Conservation (phyloP, 129 eudicot species). For the Saposhnikovia divaricata region DNA sequence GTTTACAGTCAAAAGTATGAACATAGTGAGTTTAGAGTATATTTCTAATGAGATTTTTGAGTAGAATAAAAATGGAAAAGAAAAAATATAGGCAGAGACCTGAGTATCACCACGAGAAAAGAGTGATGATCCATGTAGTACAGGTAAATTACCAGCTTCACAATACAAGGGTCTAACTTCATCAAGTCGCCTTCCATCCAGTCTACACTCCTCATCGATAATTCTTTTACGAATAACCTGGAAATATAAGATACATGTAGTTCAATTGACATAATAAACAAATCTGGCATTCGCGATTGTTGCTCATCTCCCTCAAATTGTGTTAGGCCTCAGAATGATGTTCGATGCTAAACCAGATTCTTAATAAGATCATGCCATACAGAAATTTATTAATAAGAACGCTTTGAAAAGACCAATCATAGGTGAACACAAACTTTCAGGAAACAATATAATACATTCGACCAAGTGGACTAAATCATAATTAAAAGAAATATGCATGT, state of each 20-base stretch:
- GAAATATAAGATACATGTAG: neutral
- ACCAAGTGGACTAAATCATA: neutral
- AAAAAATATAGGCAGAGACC: conserved; percentile 27
- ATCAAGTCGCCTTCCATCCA: conserved; percentile 93
- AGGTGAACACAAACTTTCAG: neutral
- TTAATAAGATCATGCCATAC: neutral
- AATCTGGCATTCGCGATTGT: neutral
- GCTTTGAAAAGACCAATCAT: neutral
- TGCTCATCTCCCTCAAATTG: neutral
- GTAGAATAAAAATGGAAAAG: neutral
- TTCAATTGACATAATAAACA: neutral
- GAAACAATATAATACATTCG: neutral
- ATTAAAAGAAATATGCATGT: neutral
- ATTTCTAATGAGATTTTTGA: neutral
- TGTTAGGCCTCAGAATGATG: neutral
- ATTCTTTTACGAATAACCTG: conserved; percentile 82
- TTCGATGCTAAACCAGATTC: neutral
- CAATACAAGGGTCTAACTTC: conserved; percentile 86
- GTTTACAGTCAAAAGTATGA: neutral
- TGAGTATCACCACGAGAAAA: conserved; percentile 94
- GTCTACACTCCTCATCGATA: conserved; percentile 60
- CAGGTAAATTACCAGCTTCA: conserved; percentile 85
- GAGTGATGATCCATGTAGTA: conserved; percentile 81
- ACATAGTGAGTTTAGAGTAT: neutral
- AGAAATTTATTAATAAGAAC: neutral